Base-by-base conservation (phyloP, 306 rosid genomes). In the Canavalia gladiata region DNA sequence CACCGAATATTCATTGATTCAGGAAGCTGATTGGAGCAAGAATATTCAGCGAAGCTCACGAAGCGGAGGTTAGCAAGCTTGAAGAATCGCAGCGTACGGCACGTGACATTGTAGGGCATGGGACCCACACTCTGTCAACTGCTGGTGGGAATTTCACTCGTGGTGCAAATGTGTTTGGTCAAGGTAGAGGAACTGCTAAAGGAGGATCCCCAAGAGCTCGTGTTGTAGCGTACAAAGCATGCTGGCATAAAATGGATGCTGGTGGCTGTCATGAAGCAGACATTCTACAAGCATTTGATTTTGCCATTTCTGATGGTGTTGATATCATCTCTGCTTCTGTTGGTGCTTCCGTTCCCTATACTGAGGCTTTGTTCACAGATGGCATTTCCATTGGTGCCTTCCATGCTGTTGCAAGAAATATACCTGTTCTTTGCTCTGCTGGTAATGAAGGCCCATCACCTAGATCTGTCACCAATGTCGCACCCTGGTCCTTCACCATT, bases 1-100 rank as follows among this genome's bases (percentile, higher is more conserved):
- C 4, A 39, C 42, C 4, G 42, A 2, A 45, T 1, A 45, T 18
- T 18, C 25, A 18, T 18, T 18, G 25, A 18, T 18, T 18, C 7
- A 90, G 94, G 90, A 92, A 94, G 87, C 76, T 94, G 30, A 89
- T 94, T 4, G 95, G 95, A 86, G 95, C 91, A 42, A 84, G 91
- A 80, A 87, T 79, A 59, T 92, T 88, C 67, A 80, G 46, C 86
- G 68, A 78, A 52, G 91, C 89, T 0, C 82, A 43, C 0, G 64
- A 30, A 3, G 64, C 84, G 1, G 42, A 0, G 3, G 33, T 18
- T 0, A 78, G 84, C 1, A 11, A 35, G 1, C 62, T 75, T 0
- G 49, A 80, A n/a, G 4, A 4, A 1, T 58, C 79, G n/a, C 18
- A 8, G 0, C 75, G 50, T 3, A 82, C 85, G 4, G 83, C 89